Conservation (phyloP, 2,329 filamentous ascomycete species). For the Xylariaceae sp. region DNA sequence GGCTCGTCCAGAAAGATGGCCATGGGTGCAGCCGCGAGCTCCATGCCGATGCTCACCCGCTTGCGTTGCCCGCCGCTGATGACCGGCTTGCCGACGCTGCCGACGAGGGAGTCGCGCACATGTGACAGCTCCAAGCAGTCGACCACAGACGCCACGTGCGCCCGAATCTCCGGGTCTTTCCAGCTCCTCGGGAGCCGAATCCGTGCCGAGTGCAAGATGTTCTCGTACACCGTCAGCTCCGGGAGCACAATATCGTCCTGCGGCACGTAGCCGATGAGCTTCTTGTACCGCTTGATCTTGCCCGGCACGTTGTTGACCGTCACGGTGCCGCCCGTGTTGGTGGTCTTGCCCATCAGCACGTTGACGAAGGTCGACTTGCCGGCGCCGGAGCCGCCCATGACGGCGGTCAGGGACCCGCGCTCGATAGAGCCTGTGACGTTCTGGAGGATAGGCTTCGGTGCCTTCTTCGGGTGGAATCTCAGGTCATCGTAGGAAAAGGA, state of each 20-base stretch:
- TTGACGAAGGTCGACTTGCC: slow-evolving; percentile 57
- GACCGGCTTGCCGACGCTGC: slow-evolving; percentile 44
- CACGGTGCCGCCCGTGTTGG: slow-evolving; percentile 44
- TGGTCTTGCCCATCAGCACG: slow-evolving; percentile 54
- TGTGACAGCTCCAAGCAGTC: slow-evolving; percentile 48
- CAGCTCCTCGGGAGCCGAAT: slow-evolving; percentile 48
- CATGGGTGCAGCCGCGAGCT: slow-evolving; percentile 52
- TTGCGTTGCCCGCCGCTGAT: slow-evolving; percentile 55
- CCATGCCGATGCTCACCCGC: slow-evolving; percentile 54
- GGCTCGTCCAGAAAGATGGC: slow-evolving; percentile 50
- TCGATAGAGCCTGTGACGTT: slow-evolving; percentile 51
- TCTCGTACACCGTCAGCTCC: slow-evolving; percentile 56
- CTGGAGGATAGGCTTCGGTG: slow-evolving; percentile 42
- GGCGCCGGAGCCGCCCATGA: slow-evolving; percentile 57
- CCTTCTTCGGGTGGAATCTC: slow-evolving; percentile 42
- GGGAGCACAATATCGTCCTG: slow-evolving; percentile 57
- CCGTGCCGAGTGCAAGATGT: slow-evolving; percentile 54
- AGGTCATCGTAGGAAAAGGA: slow-evolving; percentile 48
- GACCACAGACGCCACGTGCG: slow-evolving; percentile 52
- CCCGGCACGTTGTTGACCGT: slow-evolving; percentile 46
- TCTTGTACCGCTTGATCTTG: slow-evolving; percentile 48
- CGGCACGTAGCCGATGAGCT: slow-evolving; percentile 57
- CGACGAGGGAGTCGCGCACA: slow-evolving; percentile 46
- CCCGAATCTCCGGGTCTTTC: slow-evolving; percentile 43
- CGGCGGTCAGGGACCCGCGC: slow-evolving; percentile 48